Base-by-base conservation (phyloP, 1,284 basidiomycete species). In the Cryptococcus sp. region DNA sequence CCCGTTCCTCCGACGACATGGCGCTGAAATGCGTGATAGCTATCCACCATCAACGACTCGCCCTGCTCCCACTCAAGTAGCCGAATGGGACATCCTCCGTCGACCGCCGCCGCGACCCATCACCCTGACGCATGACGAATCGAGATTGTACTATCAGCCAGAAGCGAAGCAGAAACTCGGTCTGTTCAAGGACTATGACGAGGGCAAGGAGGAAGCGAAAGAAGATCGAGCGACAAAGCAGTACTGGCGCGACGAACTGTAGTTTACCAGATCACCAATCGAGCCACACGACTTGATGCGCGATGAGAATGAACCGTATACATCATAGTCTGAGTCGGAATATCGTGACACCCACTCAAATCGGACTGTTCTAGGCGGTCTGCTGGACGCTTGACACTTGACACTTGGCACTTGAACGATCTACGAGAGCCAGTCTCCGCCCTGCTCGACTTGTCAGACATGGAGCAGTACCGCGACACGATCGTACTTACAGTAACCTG, bases 91-190 rank as follows among this genome's bases (percentile, higher is more conserved):
- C 54, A 70, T 68, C 13, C 65, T 78, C 41, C 61, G 61, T 53
- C 70, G 75, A 31, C 78, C 77, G 0, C 63, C 70, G 2, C 76
- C 76, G 44, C 57, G 76, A 35, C 73, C 78, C 0, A 72, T 79
- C 53, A 77, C 71, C 5, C 59, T 74, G 16, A 57, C 59, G 1
- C 62, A 71, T 39, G 74, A 77, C 64, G 70, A 72, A 50, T 54
- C 62, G 4, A 60, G 59, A 42, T 46, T 71, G 51, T 73, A 73
- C 52, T 64, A 70, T 20, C 48, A 64, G 44, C 59, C 67, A 40
- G 56, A 60, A 25, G 57, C 64, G 40, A 61, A 62, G n/a, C 58
- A 68, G 50, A 71, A 75, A 57, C 64, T 78, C n/a, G 67, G 67
- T 0, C 60, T 77, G 56, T 77, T 76, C 67, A 74, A 73, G 56